Evolutionary conservation across 805 yeast genomes (phyloP).

Genomic region (Candida anglica): DNA sequence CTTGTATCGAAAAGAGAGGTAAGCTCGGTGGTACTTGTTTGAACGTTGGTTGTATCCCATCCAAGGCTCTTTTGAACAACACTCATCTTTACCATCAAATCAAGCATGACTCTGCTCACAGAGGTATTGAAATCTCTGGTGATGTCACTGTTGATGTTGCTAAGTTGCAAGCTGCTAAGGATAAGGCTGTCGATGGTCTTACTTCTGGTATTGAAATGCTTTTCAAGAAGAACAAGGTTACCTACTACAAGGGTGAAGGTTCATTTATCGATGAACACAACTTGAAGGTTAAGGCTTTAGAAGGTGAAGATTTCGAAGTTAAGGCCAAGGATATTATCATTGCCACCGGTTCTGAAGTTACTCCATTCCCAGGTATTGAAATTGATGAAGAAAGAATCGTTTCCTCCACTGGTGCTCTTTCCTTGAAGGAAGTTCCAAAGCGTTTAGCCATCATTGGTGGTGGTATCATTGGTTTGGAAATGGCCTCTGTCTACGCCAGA

Average conservation of each 20-base stretch:
- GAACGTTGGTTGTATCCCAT: conserved; percentile 98
- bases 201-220: conserved; percentile 94
- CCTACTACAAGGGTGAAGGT: conserved; percentile 91
- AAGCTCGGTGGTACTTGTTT: conserved; percentile 96
- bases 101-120: conserved; percentile 71
- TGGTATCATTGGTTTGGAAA: conserved; percentile 98
- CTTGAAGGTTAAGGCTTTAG: conserved; percentile 69
- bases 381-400: conserved; percentile 97
- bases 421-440: conserved; percentile 88
- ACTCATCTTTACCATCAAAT: conserved; percentile 90
- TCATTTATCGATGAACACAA: conserved; percentile 78
- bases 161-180: conserved; percentile 87
- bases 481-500: conserved; percentile 97
- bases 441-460: conserved; percentile 93
- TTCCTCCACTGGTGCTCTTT: conserved; percentile 87
- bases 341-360: conserved; percentile 98
- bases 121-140: conserved; percentile 85
- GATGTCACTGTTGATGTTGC: conserved; percentile 73
- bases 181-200: conserved; percentile 79
- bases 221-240: conserved; percentile 93
- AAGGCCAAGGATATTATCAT: conserved; percentile 82
- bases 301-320: conserved; percentile 56
- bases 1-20: conserved; percentile 97
- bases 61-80: conserved; percentile 92
- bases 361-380: conserved; percentile 97